These are phyloP conservation scores for Lolium multiflorum DNA, from an alignment of 176 grass and related monocot species.

Conservation along the genomic window DNA sequence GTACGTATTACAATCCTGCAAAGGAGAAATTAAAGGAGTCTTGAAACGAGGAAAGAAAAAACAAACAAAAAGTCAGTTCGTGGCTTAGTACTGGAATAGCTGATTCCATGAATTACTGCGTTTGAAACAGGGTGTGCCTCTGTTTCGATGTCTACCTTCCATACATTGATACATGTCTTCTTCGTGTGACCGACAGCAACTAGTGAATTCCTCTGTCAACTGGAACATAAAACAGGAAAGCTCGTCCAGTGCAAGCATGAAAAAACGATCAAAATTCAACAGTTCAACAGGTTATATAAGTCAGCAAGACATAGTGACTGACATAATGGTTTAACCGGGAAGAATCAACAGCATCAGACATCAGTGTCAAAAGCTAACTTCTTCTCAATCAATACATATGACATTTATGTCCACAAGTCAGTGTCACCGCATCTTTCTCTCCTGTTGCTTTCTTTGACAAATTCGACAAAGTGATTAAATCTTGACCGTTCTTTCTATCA, in stretches of 20 bases:
- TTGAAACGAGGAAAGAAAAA: no score
- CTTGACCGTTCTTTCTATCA: slow-evolving; percentile 38
- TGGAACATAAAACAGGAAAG: neutral
- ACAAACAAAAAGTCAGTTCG: no score
- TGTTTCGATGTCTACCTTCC: no score
- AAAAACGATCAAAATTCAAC: neutral
- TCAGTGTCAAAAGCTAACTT: slow-evolving; percentile 22
- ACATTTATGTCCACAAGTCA: slow-evolving; percentile 24
- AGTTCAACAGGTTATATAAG: neutral
- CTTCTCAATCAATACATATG: slow-evolving; percentile 39
- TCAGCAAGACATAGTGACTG: neutral
- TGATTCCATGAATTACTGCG: no score
- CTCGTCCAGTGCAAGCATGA: neutral
- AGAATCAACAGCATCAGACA: slow-evolving; percentile 26
- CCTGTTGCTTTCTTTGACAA: slow-evolving; percentile 29
- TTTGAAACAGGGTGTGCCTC: no score
- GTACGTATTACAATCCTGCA: no score
- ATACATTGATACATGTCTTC: no score
- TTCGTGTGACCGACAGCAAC: neutral
- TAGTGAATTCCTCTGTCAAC: neutral
- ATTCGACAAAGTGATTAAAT: slow-evolving; percentile 4
- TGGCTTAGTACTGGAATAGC: no score
- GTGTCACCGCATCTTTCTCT: neutral
- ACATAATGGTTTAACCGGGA: slow-evolving; percentile 12
- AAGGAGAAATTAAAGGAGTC: no score